Evolutionary conservation across 116 monocot genomes (phyloP).

Genomic region (Cymodocea nodosa): DNA sequence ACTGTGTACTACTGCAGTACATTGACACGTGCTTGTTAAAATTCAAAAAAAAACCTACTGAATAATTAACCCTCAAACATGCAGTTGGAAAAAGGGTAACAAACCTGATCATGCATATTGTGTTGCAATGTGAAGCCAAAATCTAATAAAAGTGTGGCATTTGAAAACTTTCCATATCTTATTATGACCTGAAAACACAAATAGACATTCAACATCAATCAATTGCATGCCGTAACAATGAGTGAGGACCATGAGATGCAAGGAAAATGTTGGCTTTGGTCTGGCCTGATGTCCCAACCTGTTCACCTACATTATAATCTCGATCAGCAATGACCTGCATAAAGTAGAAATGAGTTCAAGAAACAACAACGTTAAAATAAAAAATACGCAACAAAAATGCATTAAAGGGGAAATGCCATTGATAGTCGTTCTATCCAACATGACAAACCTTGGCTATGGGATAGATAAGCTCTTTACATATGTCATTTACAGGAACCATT

Average conservation of each 20-base stretch:
- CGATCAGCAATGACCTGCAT: slow-evolving; percentile 69
- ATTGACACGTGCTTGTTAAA: no score
- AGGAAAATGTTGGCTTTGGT: not conserved
- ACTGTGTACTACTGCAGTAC: no score
- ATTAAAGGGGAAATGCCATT: no score
- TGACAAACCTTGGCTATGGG: no score
- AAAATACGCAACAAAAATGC: no score
- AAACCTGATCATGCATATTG: slow-evolving; percentile 72
- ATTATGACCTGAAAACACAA: slow-evolving; percentile 59
- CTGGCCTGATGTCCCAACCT: slow-evolving; percentile 27
- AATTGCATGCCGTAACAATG: not conserved
- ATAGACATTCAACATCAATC: not conserved
- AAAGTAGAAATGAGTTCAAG: not conserved
- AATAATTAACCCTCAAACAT: not conserved
- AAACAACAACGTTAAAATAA: not conserved
- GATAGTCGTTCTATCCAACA: no score
- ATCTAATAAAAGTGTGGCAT: slow-evolving; percentile 59
- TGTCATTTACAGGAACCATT: no score
- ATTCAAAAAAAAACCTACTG: not conserved
- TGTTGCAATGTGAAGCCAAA: slow-evolving; percentile 71
- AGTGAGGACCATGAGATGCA: not conserved
- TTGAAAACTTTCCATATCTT: slow-evolving; percentile 79
- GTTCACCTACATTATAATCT: slow-evolving; percentile 50
- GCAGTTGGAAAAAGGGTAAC: not conserved
- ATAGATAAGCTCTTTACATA: no score